Base-by-base conservation (phyloP, 345 rosid genomes). In the Euphorbia lathyris region DNA sequence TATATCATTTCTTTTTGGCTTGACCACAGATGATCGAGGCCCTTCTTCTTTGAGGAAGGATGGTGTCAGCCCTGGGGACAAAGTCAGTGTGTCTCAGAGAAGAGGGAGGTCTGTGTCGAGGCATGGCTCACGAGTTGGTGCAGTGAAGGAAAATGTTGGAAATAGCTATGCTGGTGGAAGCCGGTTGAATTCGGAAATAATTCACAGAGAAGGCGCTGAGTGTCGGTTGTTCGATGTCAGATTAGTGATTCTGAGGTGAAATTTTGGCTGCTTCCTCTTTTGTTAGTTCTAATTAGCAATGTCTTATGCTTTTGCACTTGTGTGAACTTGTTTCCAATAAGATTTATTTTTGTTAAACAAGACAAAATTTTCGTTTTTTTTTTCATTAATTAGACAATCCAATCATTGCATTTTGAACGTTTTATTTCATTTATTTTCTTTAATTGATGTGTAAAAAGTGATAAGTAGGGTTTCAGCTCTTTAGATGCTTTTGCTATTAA, bases 61-160 rank as follows among this genome's bases (percentile, higher is more conserved):
- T n/a, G n/a, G n/a, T n/a, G n/a, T n/a, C n/a, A n/a, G n/a, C n/a
- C n/a, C n/a, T n/a, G n/a, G n/a, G n/a, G n/a, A n/a, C n/a, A n/a
- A n/a, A n/a, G n/a, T n/a, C n/a, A n/a, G n/a, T n/a, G n/a, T n/a
- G n/a, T n/a, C n/a, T n/a, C n/a, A n/a, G n/a, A n/a, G n/a, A n/a
- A n/a, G n/a, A n/a, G n/a, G n/a, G n/a, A n/a, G n/a, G 87, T 88
- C 98, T 66, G 95, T 86, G 1, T 83, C 94, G 63, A 93, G 98
- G 87, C 86, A 75, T 63, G 56, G 77, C 30, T 67, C 82, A 22
- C 55, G 79, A 69, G 62, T 52, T 57, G 79, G 67, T 16, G 73
- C 42, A 51, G 70, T 52, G 61, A 84, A 84, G 78, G 80, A 80
- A 26, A 78, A 27, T 58, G 68, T 23, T 8, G 75, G 77, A 50